A percentile compares a stretch with the other conserved stretches of the same genome.
These are phyloP conservation scores for Pythium aphanidermatum DNA, from an alignment of 352 stramenopile species.

Conservation along the genomic window DNA sequence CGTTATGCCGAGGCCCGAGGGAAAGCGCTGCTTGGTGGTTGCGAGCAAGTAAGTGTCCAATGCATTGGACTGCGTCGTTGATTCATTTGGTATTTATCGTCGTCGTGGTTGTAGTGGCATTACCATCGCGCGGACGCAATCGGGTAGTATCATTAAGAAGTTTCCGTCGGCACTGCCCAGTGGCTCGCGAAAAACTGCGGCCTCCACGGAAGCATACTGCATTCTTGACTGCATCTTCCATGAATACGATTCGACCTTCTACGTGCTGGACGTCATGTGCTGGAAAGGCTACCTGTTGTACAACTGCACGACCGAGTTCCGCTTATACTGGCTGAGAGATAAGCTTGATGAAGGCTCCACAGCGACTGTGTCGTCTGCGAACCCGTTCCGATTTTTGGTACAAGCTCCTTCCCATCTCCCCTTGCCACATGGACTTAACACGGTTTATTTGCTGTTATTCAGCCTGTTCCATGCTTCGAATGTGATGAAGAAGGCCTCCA, in stretches of 20 bases:
- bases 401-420: neutral
- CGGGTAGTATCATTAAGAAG: slow-evolving; percentile 77
- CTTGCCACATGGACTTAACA: neutral
- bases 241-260: slow-evolving; percentile 84
- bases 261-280: slow-evolving; percentile 92
- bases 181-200: slow-evolving; percentile 76
- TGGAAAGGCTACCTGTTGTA: slow-evolving; percentile 92
- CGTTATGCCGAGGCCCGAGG: slow-evolving; percentile 87
- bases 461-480: slow-evolving; percentile 85
- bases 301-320: slow-evolving; percentile 91
- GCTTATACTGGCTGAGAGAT: slow-evolving; percentile 88
- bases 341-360: slow-evolving; percentile 79
- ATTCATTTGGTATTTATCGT: slow-evolving; percentile 1
- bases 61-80: neutral
- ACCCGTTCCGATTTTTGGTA: slow-evolving; percentile 77
- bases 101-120: slow-evolving; percentile 33
- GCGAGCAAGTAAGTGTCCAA: slow-evolving; percentile 53
- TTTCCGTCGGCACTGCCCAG: slow-evolving; percentile 80
- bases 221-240: slow-evolving; percentile 92
- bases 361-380: slow-evolving; percentile 37
- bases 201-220: slow-evolving; percentile 66
- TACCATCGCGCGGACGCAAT: slow-evolving; percentile 75
- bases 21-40: slow-evolving; percentile 87
- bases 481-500: slow-evolving; percentile 71
- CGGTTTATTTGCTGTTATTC: neutral